A percentile compares a stretch with the other conserved stretches of the same genome.
Conservation (phyloP, 2,329 filamentous ascomycete genomes). For the Scopulariopsis brevicaulis region DNA sequence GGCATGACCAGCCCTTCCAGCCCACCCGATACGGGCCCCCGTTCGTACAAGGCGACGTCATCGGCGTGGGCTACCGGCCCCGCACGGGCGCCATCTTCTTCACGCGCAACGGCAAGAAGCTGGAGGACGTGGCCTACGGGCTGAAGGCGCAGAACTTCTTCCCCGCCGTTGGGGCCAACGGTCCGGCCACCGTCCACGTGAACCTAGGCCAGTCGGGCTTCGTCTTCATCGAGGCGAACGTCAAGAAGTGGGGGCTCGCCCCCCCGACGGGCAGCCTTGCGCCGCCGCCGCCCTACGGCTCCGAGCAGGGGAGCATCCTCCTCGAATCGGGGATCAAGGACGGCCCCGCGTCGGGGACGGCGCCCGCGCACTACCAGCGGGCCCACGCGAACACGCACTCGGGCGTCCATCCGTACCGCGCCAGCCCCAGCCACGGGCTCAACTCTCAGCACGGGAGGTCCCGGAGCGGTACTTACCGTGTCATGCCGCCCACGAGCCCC, state of each 20-base stretch:
- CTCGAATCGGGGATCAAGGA: slow-evolving; percentile 72
- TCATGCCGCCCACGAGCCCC: slow-evolving; percentile 69
- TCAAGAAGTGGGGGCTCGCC: slow-evolving; percentile 98
- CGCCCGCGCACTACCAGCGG: slow-evolving; percentile 4
- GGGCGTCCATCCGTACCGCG: slow-evolving; percentile 9
- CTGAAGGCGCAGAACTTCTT: slow-evolving; percentile 96
- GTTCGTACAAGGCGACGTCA: slow-evolving; percentile 86
- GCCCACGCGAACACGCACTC: slow-evolving; percentile 32
- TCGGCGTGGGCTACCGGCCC: slow-evolving; percentile 90
- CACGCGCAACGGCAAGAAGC: slow-evolving; percentile 92
- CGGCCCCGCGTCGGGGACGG: slow-evolving; percentile 23
- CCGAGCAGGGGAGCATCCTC: slow-evolving; percentile 91
- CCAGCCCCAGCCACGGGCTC: slow-evolving; percentile 27
- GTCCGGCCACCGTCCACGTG: slow-evolving; percentile 84
- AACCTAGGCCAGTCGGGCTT: slow-evolving; percentile 98
- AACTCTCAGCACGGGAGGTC: slow-evolving; percentile 60
- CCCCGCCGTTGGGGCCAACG: slow-evolving; percentile 91
- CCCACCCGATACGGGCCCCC: slow-evolving; percentile 70
- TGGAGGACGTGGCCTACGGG: slow-evolving; percentile 89
- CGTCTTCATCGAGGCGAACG: slow-evolving; percentile 97
- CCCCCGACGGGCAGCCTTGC: slow-evolving; percentile 93
- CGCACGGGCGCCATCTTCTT: slow-evolving; percentile 95
- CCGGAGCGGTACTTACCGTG: slow-evolving; percentile 66
- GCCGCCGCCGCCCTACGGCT: slow-evolving; percentile 91
- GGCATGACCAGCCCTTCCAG: slow-evolving; percentile 86